phyloP scores from a whole-genome alignment of 73 alveolate genomes.

The Blepharisma stoltei region DNA sequence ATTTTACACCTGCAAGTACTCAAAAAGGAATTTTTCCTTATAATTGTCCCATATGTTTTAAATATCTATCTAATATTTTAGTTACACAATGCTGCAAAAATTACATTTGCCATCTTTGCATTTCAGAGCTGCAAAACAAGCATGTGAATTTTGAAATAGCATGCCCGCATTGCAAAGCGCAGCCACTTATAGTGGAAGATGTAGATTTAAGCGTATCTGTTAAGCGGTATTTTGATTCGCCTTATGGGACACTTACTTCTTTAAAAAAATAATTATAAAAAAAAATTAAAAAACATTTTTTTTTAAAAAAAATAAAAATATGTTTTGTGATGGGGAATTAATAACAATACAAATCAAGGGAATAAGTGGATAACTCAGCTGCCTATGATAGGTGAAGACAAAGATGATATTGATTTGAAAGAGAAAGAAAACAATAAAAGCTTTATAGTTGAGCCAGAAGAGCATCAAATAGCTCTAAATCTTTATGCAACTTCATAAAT shows the following conservation, averaged over 20 bases:
- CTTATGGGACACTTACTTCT: conserved; percentile 17
- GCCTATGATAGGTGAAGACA: too few species aligned
- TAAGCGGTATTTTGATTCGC: conserved; percentile 29
- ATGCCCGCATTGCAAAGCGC: conserved; percentile 31
- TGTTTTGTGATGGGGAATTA: too few species aligned
- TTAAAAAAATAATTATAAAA: too few species aligned
- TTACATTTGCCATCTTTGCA: conserved; percentile 57
- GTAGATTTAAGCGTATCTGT: conserved; percentile 26
- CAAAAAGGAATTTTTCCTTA: conserved; percentile 44
- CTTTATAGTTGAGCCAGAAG: too few species aligned
- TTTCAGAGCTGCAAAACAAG: conserved; percentile 35
- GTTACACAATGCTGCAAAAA: conserved; percentile 40
- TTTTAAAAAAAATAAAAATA: too few species aligned
- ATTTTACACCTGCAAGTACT: conserved; percentile 49
- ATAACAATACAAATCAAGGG: too few species aligned
- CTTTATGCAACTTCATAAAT: too few species aligned
- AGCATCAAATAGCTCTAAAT: too few species aligned
- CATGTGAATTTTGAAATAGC: conserved; percentile 8
- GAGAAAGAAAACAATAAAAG: too few species aligned
- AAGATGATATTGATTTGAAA: too few species aligned
- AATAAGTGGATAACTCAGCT: too few species aligned
- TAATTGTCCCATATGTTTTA: conserved; percentile 58
- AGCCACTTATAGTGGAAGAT: conserved; percentile 15
- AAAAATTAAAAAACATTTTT: too few species aligned
- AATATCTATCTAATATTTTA: conserved; percentile 43